Conservation (phyloP, 352 stramenopile species). For the Phytophthora idaei region DNA sequence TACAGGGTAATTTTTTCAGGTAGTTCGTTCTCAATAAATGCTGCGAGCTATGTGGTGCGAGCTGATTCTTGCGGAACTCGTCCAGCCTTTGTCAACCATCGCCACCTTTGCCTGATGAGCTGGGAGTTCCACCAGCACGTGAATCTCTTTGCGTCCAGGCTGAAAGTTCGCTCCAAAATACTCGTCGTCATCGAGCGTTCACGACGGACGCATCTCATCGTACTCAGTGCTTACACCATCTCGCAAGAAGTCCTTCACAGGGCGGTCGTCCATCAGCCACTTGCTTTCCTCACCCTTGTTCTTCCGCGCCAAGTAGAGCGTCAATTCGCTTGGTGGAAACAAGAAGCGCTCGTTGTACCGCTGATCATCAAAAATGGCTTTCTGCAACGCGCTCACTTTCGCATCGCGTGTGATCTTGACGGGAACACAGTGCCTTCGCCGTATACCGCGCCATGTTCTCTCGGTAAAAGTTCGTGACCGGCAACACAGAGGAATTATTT, state of each 20-base stretch:
- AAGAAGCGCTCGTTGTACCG: slow-evolving; percentile 12
- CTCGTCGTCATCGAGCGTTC: neutral
- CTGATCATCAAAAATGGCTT: slow-evolving; percentile 9
- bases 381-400: neutral
- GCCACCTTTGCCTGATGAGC: neutral
- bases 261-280: neutral
- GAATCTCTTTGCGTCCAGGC: slow-evolving; percentile 11
- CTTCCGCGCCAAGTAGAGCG: slow-evolving; percentile 3
- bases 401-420: neutral
- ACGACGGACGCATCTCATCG: neutral
- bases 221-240: neutral
- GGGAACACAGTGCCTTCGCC: neutral
- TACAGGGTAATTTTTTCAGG: neutral
- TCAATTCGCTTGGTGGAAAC: slow-evolving; percentile 13
- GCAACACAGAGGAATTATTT: too few species aligned
- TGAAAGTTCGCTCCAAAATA: neutral
- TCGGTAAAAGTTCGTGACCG: too few species aligned
- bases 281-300: neutral
- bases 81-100: neutral
- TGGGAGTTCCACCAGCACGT: slow-evolving; percentile 15
- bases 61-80: neutral
- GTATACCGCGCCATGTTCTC: neutral
- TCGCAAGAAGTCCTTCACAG: neutral
- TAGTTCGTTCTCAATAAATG: slow-evolving; percentile 3
- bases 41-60: neutral